phyloP scores from a whole-genome alignment of 2,329 filamentous ascomycete genomes.

The Chaetomiaceae sp. region DNA sequence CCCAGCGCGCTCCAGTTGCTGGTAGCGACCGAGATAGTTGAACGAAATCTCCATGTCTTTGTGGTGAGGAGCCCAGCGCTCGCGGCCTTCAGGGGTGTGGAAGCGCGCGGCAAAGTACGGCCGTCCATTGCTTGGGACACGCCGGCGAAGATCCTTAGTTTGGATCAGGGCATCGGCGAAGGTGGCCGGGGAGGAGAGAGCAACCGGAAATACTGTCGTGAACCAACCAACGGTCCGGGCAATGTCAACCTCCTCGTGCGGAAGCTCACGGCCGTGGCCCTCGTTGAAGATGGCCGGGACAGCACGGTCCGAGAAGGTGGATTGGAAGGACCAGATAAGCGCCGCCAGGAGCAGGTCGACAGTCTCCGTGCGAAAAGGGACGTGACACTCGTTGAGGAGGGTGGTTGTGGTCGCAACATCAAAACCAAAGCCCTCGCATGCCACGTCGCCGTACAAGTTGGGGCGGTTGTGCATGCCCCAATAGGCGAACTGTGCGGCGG shows the following conservation, averaged over 20 bases:
- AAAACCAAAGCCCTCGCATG: conserved; percentile 36
- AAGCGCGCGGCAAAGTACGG: conserved; percentile 37
- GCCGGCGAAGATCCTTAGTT: conserved; percentile 35
- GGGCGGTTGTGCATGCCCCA: conserved; percentile 27
- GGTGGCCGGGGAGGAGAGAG: conserved; percentile 6
- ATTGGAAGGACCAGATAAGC: conserved; percentile 33
- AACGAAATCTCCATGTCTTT: conserved; percentile 44
- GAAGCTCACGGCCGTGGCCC: conserved; percentile 40
- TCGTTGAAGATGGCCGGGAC: conserved; percentile 38
- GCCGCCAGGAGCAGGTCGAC: conserved; percentile 38
- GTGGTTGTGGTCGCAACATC: conserved; percentile 30
- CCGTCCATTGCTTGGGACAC: conserved; percentile 34
- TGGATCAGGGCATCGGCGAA: conserved; percentile 22
- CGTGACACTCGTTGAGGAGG: conserved; percentile 30
- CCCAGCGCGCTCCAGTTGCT: conserved; percentile 40
- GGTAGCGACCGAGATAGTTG: conserved; percentile 45
- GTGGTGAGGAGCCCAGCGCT: conserved; percentile 29
- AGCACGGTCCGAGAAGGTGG: conserved; percentile 33
- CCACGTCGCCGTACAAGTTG: conserved; percentile 27
- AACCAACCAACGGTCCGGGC: conserved; percentile 45
- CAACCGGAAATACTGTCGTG: conserved; percentile 38
- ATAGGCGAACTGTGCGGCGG: conserved; percentile 21
- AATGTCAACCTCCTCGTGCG: conserved; percentile 30
- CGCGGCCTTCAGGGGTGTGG: conserved; percentile 28
- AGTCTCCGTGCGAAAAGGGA: conserved; percentile 33